phyloP scores from a whole-genome alignment of 2,329 filamentous ascomycete genomes.

The Clathrospora elynae region DNA sequence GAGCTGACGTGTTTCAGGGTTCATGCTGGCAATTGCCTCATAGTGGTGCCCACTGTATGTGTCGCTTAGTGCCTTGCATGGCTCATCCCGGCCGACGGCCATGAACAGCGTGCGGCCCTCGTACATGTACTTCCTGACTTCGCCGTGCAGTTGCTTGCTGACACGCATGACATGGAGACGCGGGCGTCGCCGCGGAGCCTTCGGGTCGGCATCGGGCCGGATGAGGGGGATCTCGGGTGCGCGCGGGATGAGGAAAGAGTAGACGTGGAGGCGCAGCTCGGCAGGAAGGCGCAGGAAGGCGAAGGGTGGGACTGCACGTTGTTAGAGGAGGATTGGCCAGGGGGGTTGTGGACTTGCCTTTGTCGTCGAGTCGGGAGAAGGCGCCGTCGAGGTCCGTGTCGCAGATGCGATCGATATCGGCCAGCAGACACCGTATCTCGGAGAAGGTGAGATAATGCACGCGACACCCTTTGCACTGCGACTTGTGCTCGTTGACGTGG shows the following conservation, averaged over 20 bases:
- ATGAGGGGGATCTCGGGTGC: slow-evolving; percentile 12
- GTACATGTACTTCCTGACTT: slow-evolving; percentile 25
- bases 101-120: slow-evolving; percentile 20
- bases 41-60: slow-evolving; percentile 5
- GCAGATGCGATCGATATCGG: slow-evolving; percentile 23
- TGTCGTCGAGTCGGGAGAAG: slow-evolving; percentile 18
- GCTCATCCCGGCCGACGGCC: slow-evolving; percentile 5
- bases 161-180: slow-evolving; percentile 27
- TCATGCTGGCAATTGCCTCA: slow-evolving; percentile 15
- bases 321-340: slow-evolving; percentile 6
- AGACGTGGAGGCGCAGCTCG: slow-evolving; percentile 31
- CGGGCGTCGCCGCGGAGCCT: slow-evolving; percentile 6
- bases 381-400: slow-evolving; percentile 21
- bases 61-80: slow-evolving; percentile 1
- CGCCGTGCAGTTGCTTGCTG: slow-evolving; percentile 22
- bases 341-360: slow-evolving; percentile 15
- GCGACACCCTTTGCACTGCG: slow-evolving; percentile 19
- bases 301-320: slow-evolving; percentile 23
- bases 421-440: slow-evolving; percentile 22
- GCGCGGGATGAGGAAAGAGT: slow-evolving; percentile 25
- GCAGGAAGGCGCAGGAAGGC: slow-evolving; percentile 29
- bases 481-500: slow-evolving; percentile 21
- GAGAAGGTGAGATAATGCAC: slow-evolving; percentile 34
- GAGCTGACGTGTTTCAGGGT: slow-evolving; percentile 5
- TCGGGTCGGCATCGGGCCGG: slow-evolving; percentile 1